These are phyloP conservation scores for Elsinoe ampelina DNA, from an alignment of 2,329 filamentous ascomycete genomes.

Conservation along the genomic window DNA sequence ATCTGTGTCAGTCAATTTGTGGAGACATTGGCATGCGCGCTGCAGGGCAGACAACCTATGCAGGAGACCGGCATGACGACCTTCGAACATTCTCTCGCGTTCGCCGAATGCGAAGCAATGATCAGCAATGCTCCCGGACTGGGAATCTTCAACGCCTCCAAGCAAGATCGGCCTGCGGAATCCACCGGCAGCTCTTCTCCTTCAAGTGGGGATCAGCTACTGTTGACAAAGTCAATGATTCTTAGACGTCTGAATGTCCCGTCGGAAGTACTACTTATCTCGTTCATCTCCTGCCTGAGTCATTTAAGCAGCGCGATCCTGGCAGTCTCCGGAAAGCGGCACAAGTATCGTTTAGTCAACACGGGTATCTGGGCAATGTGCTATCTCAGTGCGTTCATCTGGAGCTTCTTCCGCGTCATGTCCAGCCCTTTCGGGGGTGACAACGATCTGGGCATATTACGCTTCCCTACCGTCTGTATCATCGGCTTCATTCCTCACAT, in stretches of 20 bases:
- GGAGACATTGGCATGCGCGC: conserved; percentile 77
- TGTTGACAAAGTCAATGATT: conserved; percentile 55
- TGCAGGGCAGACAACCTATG: conserved; percentile 70
- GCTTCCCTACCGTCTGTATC: conserved; percentile 89
- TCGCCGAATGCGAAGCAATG: conserved; percentile 87
- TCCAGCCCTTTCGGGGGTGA: conserved; percentile 38
- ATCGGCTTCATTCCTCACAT: conserved; percentile 92
- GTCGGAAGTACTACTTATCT: conserved; percentile 78
- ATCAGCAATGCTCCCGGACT: conserved; percentile 71
- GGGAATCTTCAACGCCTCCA: conserved; percentile 53
- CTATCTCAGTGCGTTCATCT: conserved; percentile 78
- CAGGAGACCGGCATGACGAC: conserved; percentile 93
- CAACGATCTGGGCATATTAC: conserved; percentile 62
- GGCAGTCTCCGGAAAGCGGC: conserved; percentile 70
- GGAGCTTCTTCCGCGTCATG: conserved; percentile 52
- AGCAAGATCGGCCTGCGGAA: conserved; percentile 23
- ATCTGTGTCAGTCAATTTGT: conserved; percentile 70
- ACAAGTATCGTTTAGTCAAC: conserved; percentile 69
- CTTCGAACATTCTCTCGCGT: conserved; percentile 91
- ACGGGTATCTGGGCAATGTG: conserved; percentile 84
- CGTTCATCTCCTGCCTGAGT: conserved; percentile 79
- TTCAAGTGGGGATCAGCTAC: conserved; percentile 20
- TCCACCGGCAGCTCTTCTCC: conserved; percentile 22
- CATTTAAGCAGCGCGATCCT: conserved; percentile 77
- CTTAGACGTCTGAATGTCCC: conserved; percentile 76